Base-by-base conservation (phyloP, 2,329 filamentous ascomycete species). In the Ustilaginoidea virens region DNA sequence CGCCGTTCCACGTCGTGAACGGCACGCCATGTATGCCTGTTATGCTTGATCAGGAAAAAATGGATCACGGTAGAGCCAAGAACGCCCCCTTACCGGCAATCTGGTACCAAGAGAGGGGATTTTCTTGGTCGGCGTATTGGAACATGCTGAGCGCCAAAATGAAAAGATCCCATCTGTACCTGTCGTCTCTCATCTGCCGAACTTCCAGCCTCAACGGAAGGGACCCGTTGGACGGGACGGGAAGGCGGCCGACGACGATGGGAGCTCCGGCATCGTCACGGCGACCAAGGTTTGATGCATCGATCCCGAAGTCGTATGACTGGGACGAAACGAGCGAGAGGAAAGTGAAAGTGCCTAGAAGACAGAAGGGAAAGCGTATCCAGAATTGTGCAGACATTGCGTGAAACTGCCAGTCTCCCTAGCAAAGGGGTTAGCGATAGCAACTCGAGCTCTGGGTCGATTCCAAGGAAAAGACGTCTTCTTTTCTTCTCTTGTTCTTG, bases 21-120 rank as follows among this genome's bases (percentile, higher is more conserved):
- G 83, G 83, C 35, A 77, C 73, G 12, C 82, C 83, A 49, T 92
- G 83, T 39, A 92, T 81, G 11, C 77, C 80, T 83, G 18, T 5
- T 9, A 13, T 17, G 21, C 17, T 23, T 23, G 21, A 25, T 10
- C 15, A 23, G 15, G 4, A 16, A 15, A 6, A 7, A n/a, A 22
- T 22, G 7, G 15, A 14, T 8, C 5, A 14, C 21, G n/a, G 5
- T 24, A 23, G 30, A 24, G 4, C 10, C 6, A 5, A 12, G 34
- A 29, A 22, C 9, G 23, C 20, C 13, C 17, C 49, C 65, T 35
- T 50, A 80, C 82, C 80, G 34, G 78, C 68, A 41, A 92, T 66
- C 44, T 81, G 71, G 53, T 85, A 92, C 60, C 74, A 90, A 23
- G 81, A 87, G 21, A 78, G 60, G 31, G 63, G 60, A 30, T 61